Evolutionary conservation across 208 protist genomes (phyloP).

Genomic region (Acanthamoeba culbertsoni): DNA sequence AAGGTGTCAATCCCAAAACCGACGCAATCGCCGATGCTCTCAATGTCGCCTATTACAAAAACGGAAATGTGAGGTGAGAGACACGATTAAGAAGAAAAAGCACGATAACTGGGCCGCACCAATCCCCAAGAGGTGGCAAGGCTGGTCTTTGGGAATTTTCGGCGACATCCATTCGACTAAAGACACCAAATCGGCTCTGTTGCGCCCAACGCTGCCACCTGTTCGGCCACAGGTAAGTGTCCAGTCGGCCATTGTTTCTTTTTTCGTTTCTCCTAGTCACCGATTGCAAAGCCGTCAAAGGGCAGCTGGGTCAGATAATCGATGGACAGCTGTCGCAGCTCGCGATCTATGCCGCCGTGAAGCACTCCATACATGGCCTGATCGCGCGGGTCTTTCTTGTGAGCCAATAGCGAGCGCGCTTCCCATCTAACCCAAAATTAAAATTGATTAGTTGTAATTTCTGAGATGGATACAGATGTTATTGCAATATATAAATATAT

Average conservation of each 20-base stretch:
- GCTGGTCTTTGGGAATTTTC: constrained; percentile 29
- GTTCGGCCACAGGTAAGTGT: not conserved
- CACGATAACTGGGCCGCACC: not conserved
- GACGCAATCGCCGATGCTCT: constrained; percentile 43
- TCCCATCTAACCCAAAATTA: constrained; percentile 63
- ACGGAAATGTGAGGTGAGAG: not conserved
- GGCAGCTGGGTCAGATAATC: constrained; percentile 68
- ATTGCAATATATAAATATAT: not conserved
- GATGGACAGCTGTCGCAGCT: constrained; percentile 61
- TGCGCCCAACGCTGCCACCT: constrained; percentile 68
- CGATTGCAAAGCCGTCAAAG: constrained; percentile 75
- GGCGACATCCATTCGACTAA: constrained; percentile 62
- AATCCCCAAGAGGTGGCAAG: constrained; percentile 70
- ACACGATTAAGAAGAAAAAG: not conserved
- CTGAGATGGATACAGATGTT: too few species aligned
- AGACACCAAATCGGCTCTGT: constrained; percentile 46
- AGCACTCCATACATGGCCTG: constrained; percentile 75
- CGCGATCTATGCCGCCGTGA: constrained; percentile 69
- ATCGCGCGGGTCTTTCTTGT: constrained; percentile 63
- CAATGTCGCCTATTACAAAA: constrained; percentile 55
- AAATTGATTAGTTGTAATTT: too few species aligned
- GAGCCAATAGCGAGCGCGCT: constrained; percentile 59
- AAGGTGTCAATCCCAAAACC: constrained; percentile 75
- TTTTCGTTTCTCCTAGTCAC: not conserved
- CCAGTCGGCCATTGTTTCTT: not conserved